These are phyloP conservation scores for Chaetomiaceae sp. DNA, from an alignment of 2,329 filamentous ascomycete genomes.

Conservation along the genomic window DNA sequence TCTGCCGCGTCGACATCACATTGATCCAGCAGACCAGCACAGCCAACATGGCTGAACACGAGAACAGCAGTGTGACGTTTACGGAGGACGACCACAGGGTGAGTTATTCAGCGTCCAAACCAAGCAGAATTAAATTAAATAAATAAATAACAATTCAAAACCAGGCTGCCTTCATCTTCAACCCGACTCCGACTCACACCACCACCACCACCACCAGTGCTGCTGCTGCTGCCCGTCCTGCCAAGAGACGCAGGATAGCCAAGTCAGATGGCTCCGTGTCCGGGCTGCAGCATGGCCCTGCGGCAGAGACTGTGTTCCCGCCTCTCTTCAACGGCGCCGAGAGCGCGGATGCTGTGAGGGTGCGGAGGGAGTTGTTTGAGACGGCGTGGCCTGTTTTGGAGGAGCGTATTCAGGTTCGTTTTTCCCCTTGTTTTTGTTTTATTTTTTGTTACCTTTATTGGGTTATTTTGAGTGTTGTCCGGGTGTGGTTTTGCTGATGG, in stretches of 20 bases:
- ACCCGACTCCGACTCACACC: slow-evolving; percentile 31
- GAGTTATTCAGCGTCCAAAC: no score
- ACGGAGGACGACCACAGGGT: slow-evolving; percentile 44
- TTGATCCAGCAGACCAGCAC: slow-evolving; percentile 4
- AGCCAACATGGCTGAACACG: slow-evolving; percentile 18
- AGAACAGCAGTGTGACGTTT: slow-evolving; percentile 22
- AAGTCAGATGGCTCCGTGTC: slow-evolving; percentile 25
- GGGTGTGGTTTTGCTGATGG: no score
- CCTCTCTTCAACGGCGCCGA: slow-evolving; percentile 53
- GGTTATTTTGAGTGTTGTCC: no score
- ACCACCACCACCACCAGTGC: slow-evolving; percentile 25
- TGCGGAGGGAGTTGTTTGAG: slow-evolving; percentile 57
- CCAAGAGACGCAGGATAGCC: slow-evolving; percentile 54
- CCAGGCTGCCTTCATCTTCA: slow-evolving; percentile 61
- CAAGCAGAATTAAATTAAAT: no score
- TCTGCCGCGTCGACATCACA: neutral
- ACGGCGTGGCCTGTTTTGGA: slow-evolving; percentile 62
- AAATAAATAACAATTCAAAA: neutral
- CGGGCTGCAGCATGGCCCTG: neutral
- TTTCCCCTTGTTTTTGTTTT: no score
- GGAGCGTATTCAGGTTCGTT: slow-evolving; percentile 53
- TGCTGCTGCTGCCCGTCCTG: slow-evolving; percentile 35
- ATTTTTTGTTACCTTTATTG: no score
- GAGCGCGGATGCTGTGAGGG: slow-evolving; percentile 40
- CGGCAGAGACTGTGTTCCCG: slow-evolving; percentile 38